A percentile compares a stretch with the other conserved stretches of the same genome.
Evolutionary conservation across 306 rosid species (phyloP).

Genomic region (Dryas alaskensis): DNA sequence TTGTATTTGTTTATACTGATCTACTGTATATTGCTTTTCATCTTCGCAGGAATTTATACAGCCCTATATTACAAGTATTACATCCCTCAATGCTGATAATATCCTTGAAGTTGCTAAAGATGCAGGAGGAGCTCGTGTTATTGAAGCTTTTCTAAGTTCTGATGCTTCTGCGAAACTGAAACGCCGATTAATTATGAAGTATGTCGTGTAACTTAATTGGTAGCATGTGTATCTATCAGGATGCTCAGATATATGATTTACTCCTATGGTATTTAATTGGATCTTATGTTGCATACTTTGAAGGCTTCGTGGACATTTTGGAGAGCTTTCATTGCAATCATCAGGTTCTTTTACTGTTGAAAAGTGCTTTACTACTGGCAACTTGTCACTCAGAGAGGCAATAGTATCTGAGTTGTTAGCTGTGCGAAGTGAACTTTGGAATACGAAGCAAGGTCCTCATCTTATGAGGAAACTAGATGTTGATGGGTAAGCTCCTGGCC

Average conservation of each 20-base stretch:
- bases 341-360: constrained; percentile 79
- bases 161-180: constrained; percentile 67
- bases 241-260: constrained; percentile 5
- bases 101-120: constrained; percentile 67
- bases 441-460: constrained; percentile 80
- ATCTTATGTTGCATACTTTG: constrained; percentile 27
- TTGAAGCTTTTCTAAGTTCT: constrained; percentile 80
- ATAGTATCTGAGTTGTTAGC: constrained; percentile 74
- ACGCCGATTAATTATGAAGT: constrained; percentile 68
- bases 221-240: constrained; percentile 25
- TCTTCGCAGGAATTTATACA: constrained; percentile 60
- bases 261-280: not conserved
- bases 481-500: constrained; percentile 57
- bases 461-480: constrained; percentile 78
- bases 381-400: constrained; percentile 67
- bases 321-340: constrained; percentile 65
- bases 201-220: constrained; percentile 31
- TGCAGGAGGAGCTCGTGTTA: constrained; percentile 68
- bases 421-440: constrained; percentile 67
- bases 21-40: constrained; percentile 7
- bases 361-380: constrained; percentile 66
- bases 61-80: constrained; percentile 64
- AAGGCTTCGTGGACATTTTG: constrained; percentile 75
- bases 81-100: constrained; percentile 54
- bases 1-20: constrained; percentile 16